These are phyloP conservation scores for Massospora cicadina DNA, from an alignment of 371 early-diverging fungal genomes.

Conservation along the genomic window DNA sequence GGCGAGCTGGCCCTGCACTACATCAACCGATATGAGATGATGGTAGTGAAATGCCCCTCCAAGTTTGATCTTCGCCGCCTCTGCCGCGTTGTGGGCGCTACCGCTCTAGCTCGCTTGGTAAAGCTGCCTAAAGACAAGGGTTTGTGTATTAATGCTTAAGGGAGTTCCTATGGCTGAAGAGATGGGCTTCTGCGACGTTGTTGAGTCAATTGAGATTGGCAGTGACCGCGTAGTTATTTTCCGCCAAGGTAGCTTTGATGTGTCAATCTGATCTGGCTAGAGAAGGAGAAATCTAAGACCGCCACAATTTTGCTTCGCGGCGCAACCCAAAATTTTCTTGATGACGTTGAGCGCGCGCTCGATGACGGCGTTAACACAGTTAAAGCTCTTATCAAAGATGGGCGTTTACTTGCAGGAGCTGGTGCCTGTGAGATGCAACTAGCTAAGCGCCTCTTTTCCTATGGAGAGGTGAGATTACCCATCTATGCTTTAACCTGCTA, in stretches of 20 bases:
- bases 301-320: constrained; percentile 95
- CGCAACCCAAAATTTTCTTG: constrained; percentile 91
- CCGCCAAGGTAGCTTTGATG: constrained; percentile 34
- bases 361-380: constrained; percentile 96
- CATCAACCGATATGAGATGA: constrained; percentile 71
- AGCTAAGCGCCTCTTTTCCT: constrained; percentile 45
- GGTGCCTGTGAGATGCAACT: constrained; percentile 94
- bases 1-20: constrained; percentile 93
- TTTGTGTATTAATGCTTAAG: not conserved
- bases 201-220: constrained; percentile 91
- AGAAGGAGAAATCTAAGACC: constrained; percentile 57
- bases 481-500: not conserved
- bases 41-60: constrained; percentile 79
- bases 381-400: constrained; percentile 82
- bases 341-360: constrained; percentile 94
- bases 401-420: constrained; percentile 81
- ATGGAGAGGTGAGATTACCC: constrained; percentile 28
- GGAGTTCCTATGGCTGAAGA: constrained; percentile 93
- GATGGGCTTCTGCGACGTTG: constrained; percentile 90
- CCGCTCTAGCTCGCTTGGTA: constrained; percentile 66
- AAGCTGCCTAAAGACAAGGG: not conserved
- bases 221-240: constrained; percentile 92
- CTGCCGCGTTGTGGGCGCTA: constrained; percentile 85
- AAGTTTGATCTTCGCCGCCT: constrained; percentile 93
- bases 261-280: constrained; percentile 15